Evolutionary conservation across 2,329 filamentous ascomycete species (phyloP), one percentile per base, ranked within the genome.

Genomic region (Cercospora zeina): DNA sequence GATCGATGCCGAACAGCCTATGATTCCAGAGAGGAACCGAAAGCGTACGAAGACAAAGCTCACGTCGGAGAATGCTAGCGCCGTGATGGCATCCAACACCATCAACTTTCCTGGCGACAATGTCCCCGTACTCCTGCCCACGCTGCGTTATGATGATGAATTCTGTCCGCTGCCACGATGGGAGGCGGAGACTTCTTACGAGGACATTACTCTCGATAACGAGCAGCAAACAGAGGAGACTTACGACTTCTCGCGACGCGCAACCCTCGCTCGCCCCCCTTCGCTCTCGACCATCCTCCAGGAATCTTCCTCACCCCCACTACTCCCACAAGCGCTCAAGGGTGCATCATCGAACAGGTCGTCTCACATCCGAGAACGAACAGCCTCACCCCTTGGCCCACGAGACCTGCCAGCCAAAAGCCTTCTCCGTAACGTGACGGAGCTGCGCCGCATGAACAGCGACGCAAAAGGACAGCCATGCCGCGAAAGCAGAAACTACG

Each of bases 381-480:
- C 50, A 14, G 19, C 58, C 30, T 60, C 58, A 19, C 49, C 50
- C 24, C 47, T 63, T 14, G 71, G 71, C 30, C 77, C 77, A 0
- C 74, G 77, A 50, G 61, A 65, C 1, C 71, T 70, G 8, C 75
- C 77, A 2, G 72, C 74, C 1, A 73, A 73, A 58, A 73, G 74
- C 11, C 67, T 80, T 4, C 73, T 77, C 13, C 72, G 73, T 33
- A 76, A 75, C 7, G 76, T 78, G 45, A 71, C 72, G 62, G 74
- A 74, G 16, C 70, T 80, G 3, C 70, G 78, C 5, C 72, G 77
- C 19, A 79, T 79, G 77, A 79, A 80, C 65, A 77, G 74, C 27
- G 77, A 79, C 57, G 72, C 74, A 13, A 59, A 66, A 21, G 59
- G 62, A 11, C 59, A 58, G 21, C 57, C 47, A 11, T 37, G 53